Evolutionary conservation across 2,329 filamentous ascomycete species (phyloP).

Genomic region (Bertia moriformis): DNA sequence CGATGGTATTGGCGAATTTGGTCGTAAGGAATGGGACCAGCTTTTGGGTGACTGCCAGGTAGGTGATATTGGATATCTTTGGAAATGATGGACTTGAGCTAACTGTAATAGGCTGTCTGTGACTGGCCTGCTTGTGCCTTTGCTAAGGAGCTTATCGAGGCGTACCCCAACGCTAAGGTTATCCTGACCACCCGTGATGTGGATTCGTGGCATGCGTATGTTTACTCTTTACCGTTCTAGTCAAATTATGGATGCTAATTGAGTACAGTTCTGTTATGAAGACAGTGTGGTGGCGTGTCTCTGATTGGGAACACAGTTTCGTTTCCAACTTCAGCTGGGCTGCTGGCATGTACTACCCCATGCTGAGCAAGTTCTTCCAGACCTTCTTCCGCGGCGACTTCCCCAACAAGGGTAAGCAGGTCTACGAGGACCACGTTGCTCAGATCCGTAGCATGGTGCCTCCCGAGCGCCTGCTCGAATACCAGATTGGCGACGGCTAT

Average conservation of each 20-base stretch:
- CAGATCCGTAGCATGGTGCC: slow-evolving; percentile 22
- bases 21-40: slow-evolving; percentile 54
- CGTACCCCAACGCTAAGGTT: slow-evolving; percentile 60
- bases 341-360: slow-evolving; percentile 53
- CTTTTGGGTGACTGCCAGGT: slow-evolving; percentile 43
- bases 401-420: slow-evolving; percentile 46
- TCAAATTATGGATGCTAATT: neutral
- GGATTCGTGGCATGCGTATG: slow-evolving; percentile 41
- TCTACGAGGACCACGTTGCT: slow-evolving; percentile 40
- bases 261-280: slow-evolving; percentile 30
- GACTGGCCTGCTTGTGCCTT: slow-evolving; percentile 58
- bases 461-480: slow-evolving; percentile 6
- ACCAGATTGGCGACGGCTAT: slow-evolving; percentile 6
- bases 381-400: slow-evolving; percentile 57
- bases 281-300: slow-evolving; percentile 54
- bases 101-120: slow-evolving; percentile 36
- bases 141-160: slow-evolving; percentile 54
- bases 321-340: slow-evolving; percentile 47
- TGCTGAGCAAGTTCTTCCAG: slow-evolving; percentile 57
- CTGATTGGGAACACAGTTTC: slow-evolving; percentile 41
- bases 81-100: slow-evolving; percentile 4
- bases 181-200: slow-evolving; percentile 54
- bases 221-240: slow-evolving; percentile 22
- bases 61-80: slow-evolving; percentile 10
- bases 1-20: slow-evolving; percentile 45